Evolutionary conservation across 2,329 filamentous ascomycete genomes (phyloP), one percentile per base, ranked within the genome.

Genomic region (Pezicula radicicola): DNA sequence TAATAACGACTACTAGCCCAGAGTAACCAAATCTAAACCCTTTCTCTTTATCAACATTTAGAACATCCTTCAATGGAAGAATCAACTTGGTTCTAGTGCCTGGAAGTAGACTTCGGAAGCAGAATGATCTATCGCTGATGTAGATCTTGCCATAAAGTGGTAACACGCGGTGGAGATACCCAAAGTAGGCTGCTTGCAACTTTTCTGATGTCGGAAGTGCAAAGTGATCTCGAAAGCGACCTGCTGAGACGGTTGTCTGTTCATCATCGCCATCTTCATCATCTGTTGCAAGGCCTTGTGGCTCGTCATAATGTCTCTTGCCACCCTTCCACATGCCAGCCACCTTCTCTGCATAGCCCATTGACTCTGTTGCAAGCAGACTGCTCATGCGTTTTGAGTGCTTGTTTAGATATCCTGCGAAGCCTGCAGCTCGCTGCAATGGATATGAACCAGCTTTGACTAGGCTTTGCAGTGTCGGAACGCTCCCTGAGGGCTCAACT

Each of bases 101-200:
- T 1, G 90, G 91, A 35, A 97, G 75, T 48, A 97, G 74, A 66
- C 92, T 97, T 51, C 94, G 88, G 72, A 96, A 99, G 72, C 94
- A 99, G 58, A 97, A 89, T 52, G 86, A 88, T 19, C 83, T 83
- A 60, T 91, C 85, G 65, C 94, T 92, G 59, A 97, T 86, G 70
- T 99, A 99, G 33, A 97, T 89, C 71, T 97, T 99, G 61, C 94
- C 94, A 63, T 97, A 97, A 2, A 97, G 78, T 3, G 94, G 94
- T 28, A 97, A 71, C 0, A 96, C 90, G 3, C 92, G 85, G 61
- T 95, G 84, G n/a, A 97, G 78, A 65, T 89, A 89, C n/a, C 89
- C 91, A 69, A 91, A 97, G 70, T 94, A 97, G 1, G 91, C 89
- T 1, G 93, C 92, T 56, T 90, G 85, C 1, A 99, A 80, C 66